Conservation (phyloP, 441 rosid species). For the Mallotus japonicus region DNA sequence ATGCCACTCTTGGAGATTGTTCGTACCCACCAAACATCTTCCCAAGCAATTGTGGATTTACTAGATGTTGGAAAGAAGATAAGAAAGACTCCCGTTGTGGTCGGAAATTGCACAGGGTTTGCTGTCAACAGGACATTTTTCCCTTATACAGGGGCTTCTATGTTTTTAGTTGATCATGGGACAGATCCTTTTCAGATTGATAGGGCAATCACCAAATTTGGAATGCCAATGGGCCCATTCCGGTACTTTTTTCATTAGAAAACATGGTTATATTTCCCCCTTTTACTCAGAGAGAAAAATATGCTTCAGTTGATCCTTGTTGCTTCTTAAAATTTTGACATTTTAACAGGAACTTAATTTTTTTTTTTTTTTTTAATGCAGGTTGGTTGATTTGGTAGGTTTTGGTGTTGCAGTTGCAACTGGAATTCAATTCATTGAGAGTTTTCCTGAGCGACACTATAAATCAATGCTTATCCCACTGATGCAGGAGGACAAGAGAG, state of each 20-base stretch:
- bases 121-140: constrained; percentile 98
- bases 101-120: constrained; percentile 97
- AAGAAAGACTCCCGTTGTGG: constrained; percentile 89
- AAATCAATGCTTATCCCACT: constrained; percentile 84
- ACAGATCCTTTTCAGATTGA: constrained; percentile 79
- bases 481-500: constrained; percentile 94
- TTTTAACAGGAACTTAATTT: constrained; percentile 10
- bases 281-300: background rate
- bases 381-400: constrained; percentile 91
- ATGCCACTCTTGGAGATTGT: constrained; percentile 98
- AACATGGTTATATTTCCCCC: background rate
- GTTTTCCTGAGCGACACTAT: constrained; percentile 79
- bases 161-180: constrained; percentile 80
- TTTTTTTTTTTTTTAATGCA: constrained; percentile 33
- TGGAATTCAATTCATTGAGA: constrained; percentile 66
- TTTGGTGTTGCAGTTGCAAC: constrained; percentile 92
- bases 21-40: constrained; percentile 80
- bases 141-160: constrained; percentile 83
- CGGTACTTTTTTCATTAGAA: constrained; percentile 39
- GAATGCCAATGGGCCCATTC: constrained; percentile 99
- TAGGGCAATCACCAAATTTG: constrained; percentile 75
- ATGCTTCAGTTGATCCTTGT: constrained; percentile 1
- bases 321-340: constrained; percentile 4
- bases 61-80: constrained; percentile 88
- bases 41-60: constrained; percentile 88